These are phyloP conservation scores for Polytrichum commune DNA, from an alignment of 225 moss, liverwort and hornwort genomes.

Conservation along the genomic window DNA sequence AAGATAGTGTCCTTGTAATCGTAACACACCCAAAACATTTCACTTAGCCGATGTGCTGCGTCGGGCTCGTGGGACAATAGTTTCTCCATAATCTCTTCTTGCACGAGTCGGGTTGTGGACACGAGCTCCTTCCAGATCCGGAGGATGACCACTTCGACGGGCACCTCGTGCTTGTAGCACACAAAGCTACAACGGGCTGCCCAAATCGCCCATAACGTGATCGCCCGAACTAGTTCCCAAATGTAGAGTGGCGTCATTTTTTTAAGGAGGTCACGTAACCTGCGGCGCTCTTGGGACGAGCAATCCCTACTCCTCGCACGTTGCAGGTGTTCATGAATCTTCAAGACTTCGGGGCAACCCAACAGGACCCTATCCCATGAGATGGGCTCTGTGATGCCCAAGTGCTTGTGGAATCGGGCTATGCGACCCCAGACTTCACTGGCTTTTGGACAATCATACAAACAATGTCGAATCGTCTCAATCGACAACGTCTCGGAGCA, in stretches of 20 bases:
- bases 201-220: constrained; percentile 21
- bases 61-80: constrained; percentile 7
- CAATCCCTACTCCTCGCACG: neutral
- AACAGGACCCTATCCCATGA: constrained; percentile 11
- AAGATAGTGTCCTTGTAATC: constrained; percentile 23
- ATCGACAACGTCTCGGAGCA: neutral
- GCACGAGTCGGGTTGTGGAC: constrained; percentile 1
- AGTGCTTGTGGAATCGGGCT: constrained; percentile 12
- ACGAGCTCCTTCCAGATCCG: constrained; percentile 12
- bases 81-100: constrained; percentile 10
- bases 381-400: constrained; percentile 11
- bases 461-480: constrained; percentile 14
- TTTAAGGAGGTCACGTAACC: neutral
- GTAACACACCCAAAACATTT: constrained; percentile 6
- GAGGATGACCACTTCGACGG: constrained; percentile 5
- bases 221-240: constrained; percentile 17
- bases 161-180: neutral
- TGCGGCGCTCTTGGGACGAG: neutral
- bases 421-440: constrained; percentile 15
- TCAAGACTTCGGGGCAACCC: constrained; percentile 11
- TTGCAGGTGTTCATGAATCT: constrained; percentile 2
- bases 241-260: constrained; percentile 14
- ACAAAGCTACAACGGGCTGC: constrained; percentile 8
- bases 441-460: constrained; percentile 21
- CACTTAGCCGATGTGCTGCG: neutral